A percentile compares a stretch with the other conserved stretches of the same genome.
phyloP scores from a whole-genome alignment of 768 basidiomycete genomes.

The Cystofilobasidium capitatum region DNA sequence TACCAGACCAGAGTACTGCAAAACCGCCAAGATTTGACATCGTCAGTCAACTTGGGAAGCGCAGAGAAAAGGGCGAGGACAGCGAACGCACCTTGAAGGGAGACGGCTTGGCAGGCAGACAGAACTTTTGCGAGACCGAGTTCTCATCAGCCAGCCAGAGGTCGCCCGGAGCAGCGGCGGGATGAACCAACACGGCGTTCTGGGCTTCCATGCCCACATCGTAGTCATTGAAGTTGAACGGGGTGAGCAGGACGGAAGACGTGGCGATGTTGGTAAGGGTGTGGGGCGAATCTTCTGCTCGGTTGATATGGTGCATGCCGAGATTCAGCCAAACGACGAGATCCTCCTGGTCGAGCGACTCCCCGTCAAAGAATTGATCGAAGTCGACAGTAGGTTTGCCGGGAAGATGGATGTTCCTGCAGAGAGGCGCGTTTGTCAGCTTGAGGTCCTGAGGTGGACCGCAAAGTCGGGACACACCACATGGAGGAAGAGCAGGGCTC shows the following conservation, averaged over 20 bases:
- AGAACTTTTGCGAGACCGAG: constrained; percentile 7
- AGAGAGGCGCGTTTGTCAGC: too few species aligned
- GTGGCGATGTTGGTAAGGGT: constrained; percentile 30
- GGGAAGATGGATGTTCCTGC: constrained; percentile 5
- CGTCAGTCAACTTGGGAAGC: too few species aligned
- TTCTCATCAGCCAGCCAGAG: constrained; percentile 25
- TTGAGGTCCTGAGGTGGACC: too few species aligned
- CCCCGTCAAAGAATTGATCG: constrained; percentile 51
- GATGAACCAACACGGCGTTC: constrained; percentile 19
- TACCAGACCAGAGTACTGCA: neutral
- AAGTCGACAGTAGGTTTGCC: constrained; percentile 33
- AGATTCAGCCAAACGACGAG: constrained; percentile 59
- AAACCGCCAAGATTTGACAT: too few species aligned
- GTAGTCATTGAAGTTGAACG: constrained; percentile 57
- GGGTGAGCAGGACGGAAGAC: constrained; percentile 49
- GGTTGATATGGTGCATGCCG: constrained; percentile 59
- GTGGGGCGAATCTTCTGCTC: constrained; percentile 52
- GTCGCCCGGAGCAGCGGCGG: neutral
- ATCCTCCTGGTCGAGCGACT: constrained; percentile 56
- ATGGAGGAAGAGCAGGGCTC: constrained; percentile 52
- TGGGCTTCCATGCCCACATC: constrained; percentile 41
- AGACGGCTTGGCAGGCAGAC: constrained; percentile 11
- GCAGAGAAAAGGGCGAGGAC: too few species aligned
- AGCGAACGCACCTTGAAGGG: constrained; percentile 1
- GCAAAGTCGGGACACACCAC: constrained; percentile 50